Evolutionary conservation across 352 stramenopile species (phyloP).

Genomic region (Phytophthora europaea): DNA sequence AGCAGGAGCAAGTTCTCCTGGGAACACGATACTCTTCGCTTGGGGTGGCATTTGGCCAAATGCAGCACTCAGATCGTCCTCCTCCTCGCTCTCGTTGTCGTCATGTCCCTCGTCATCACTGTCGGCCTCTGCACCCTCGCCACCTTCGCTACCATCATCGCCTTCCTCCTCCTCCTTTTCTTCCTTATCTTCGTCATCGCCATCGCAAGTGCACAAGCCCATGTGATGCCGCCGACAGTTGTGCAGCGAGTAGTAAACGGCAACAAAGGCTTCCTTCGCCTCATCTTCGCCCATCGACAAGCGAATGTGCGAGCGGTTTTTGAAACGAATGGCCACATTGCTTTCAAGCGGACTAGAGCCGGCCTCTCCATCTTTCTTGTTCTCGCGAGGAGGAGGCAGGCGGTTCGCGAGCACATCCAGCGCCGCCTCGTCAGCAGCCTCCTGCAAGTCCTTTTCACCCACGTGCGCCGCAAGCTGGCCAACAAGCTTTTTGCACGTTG

Average conservation of each 20-base stretch:
- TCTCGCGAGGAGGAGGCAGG: constrained; percentile 52
- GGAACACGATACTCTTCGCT: constrained; percentile 71
- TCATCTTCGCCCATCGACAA: constrained; percentile 75
- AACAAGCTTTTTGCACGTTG: constrained; percentile 60
- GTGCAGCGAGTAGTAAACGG: constrained; percentile 74
- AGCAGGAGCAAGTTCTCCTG: constrained; percentile 61
- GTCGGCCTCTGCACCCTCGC: constrained; percentile 21
- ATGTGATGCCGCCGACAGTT: constrained; percentile 90
- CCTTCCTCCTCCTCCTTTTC: constrained; percentile 36
- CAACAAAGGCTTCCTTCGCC: constrained; percentile 65
- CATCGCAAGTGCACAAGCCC: constrained; percentile 74
- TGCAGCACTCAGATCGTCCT: constrained; percentile 40
- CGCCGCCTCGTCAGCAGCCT: constrained; percentile 79
- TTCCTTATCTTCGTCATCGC: constrained; percentile 38
- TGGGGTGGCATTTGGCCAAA: constrained; percentile 51
- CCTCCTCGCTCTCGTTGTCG: constrained; percentile 42
- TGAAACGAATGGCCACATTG: constrained; percentile 64
- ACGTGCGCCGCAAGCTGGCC: constrained; percentile 62
- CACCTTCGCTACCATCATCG: constrained; percentile 34
- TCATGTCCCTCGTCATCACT: constrained; percentile 45
- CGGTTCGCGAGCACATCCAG: constrained; percentile 84
- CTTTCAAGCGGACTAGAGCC: constrained; percentile 57
- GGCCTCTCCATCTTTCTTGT: constrained; percentile 28
- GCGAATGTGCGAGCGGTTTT: constrained; percentile 75
- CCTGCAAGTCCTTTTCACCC: constrained; percentile 62